Evolutionary conservation across 1,139 yeast species (phyloP).

Genomic region (Debaryomyces singareniensis): DNA sequence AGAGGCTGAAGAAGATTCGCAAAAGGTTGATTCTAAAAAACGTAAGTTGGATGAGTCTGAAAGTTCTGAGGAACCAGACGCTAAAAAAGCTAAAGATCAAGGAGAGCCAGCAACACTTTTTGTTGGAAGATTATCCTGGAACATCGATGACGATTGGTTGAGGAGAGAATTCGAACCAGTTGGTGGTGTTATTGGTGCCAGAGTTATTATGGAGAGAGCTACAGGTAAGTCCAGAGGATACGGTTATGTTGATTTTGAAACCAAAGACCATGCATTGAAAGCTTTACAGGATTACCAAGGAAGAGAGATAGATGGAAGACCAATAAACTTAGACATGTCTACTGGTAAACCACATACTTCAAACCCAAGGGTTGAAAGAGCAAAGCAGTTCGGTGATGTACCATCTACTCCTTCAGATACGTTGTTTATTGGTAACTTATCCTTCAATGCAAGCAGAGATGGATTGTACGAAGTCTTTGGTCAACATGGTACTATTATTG

Average conservation of each 20-base stretch:
- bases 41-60: slow-evolving; percentile 31
- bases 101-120: slow-evolving; percentile 80
- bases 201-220: slow-evolving; percentile 90
- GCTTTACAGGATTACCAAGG: slow-evolving; percentile 89
- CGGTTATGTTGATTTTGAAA: slow-evolving; percentile 94
- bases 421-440: slow-evolving; percentile 89
- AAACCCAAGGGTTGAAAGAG: slow-evolving; percentile 62
- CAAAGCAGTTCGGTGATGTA: slow-evolving; percentile 81
- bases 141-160: slow-evolving; percentile 92
- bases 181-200: slow-evolving; percentile 81
- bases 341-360: slow-evolving; percentile 67
- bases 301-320: slow-evolving; percentile 93
- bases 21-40: slow-evolving; percentile 16
- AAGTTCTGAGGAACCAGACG: slow-evolving; percentile 28
- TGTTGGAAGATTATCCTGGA: slow-evolving; percentile 97
- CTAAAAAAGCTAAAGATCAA: slow-evolving; percentile 30
- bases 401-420: slow-evolving; percentile 93
- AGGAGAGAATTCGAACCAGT: slow-evolving; percentile 73
- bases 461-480: slow-evolving; percentile 65
- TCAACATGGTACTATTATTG: slow-evolving; percentile 71
- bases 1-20: slow-evolving; percentile 16
- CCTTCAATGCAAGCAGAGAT: slow-evolving; percentile 84
- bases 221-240: slow-evolving; percentile 95
- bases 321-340: slow-evolving; percentile 89
- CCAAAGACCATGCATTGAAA: slow-evolving; percentile 71